Conservation (phyloP, 495 filamentous ascomycete genomes). For the Rhizodiscina lignyota region DNA sequence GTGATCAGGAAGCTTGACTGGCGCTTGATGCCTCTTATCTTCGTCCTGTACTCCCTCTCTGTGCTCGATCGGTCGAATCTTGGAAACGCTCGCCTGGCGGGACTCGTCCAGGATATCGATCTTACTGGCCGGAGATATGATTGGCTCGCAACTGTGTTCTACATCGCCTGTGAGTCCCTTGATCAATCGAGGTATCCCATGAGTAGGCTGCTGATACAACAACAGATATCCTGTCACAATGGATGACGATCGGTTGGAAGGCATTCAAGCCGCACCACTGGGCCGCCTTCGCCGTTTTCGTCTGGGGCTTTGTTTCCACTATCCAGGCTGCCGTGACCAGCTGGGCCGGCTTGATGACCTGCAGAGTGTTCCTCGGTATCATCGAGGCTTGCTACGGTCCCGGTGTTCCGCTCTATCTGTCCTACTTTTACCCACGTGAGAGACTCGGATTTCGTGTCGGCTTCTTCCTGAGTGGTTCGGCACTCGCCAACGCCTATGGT, state of each 20-base stretch:
- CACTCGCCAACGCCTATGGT: constrained; percentile 10
- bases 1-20: constrained; percentile 24
- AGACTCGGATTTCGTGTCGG: constrained; percentile 6
- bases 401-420: constrained; percentile 23
- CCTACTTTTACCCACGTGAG: constrained; percentile 10
- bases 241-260: constrained; percentile 19
- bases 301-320: constrained; percentile 17
- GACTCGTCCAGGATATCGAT: constrained; percentile 10
- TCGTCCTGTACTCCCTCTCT: constrained; percentile 21
- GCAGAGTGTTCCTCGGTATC: constrained; percentile 13
- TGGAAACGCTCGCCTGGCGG: constrained; percentile 11
- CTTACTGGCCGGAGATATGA: constrained; percentile 12
- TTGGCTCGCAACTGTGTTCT: constrained; percentile 23
- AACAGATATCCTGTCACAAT: constrained; percentile 17
- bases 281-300: constrained; percentile 14
- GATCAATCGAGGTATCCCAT: too few species aligned
- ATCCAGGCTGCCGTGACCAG: constrained; percentile 12
- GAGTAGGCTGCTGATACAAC: neutral
- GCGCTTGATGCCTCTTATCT: constrained; percentile 20
- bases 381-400: constrained; percentile 36
- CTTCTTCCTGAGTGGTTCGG: constrained; percentile 9
- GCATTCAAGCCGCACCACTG: constrained; percentile 14
- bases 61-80: constrained; percentile 14
- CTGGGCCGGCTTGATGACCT: constrained; percentile 32
- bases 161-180: constrained; percentile 12